phyloP scores from a whole-genome alignment of 2,329 filamentous ascomycete genomes.

The Xylariaceae sp. region DNA sequence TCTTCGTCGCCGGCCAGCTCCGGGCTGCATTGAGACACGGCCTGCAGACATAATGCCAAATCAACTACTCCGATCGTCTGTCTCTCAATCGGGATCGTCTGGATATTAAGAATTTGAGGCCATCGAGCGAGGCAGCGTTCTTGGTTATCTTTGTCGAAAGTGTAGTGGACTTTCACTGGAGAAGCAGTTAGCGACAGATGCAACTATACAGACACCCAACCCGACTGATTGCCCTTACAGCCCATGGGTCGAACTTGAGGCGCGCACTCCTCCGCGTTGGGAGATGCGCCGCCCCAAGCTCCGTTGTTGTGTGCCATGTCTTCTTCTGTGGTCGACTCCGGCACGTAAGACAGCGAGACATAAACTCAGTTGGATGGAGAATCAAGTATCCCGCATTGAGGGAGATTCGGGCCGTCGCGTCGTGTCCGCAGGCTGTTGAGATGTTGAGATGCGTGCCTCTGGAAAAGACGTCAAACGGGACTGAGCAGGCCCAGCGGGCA shows the following conservation, averaged over 20 bases:
- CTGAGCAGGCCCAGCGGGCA: background rate
- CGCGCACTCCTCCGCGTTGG: constrained; percentile 41
- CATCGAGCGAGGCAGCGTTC: constrained; percentile 85
- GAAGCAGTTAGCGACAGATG: constrained; percentile 22
- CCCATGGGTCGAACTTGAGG: constrained; percentile 60
- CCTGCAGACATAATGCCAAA: constrained; percentile 78
- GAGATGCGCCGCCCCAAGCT: constrained; percentile 24
- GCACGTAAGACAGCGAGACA: background rate
- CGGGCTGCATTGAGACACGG: constrained; percentile 72
- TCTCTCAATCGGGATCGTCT: constrained; percentile 76
- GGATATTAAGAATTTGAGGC: constrained; percentile 72
- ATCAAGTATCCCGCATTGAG: constrained; percentile 2
- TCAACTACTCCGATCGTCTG: constrained; percentile 81
- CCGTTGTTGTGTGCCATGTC: constrained; percentile 30
- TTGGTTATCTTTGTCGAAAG: constrained; percentile 84
- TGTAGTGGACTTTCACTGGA: constrained; percentile 92
- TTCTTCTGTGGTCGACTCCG: background rate
- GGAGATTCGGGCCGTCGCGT: background rate
- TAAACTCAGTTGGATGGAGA: background rate
- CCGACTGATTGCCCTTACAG: constrained; percentile 45
- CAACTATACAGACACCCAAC: background rate
- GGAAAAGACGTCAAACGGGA: no score
- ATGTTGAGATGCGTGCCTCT: background rate
- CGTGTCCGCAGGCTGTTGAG: background rate
- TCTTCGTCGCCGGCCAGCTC: constrained; percentile 70